These are phyloP conservation scores for Zygosaccharomyces pseudorouxii DNA, from an alignment of 805 yeast species.

Conservation along the genomic window DNA sequence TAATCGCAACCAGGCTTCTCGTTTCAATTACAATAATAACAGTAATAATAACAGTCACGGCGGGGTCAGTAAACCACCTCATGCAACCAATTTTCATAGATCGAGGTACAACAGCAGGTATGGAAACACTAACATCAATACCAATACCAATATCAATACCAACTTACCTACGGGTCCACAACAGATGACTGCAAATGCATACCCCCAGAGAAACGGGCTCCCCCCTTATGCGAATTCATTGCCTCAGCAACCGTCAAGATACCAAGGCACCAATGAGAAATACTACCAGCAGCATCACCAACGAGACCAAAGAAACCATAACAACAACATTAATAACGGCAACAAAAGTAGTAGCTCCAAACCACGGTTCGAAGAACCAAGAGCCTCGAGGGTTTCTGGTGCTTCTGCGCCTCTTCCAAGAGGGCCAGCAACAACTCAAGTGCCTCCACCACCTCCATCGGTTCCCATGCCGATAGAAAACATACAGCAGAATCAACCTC, in stretches of 20 bases:
- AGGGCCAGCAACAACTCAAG: not conserved
- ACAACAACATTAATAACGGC: not conserved
- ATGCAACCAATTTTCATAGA: slow-evolving; percentile 1
- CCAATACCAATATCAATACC: not conserved
- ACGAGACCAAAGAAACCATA: slow-evolving; percentile 2
- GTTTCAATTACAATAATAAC: not conserved
- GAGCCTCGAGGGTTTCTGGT: not conserved
- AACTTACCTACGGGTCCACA: not conserved
- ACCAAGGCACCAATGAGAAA: slow-evolving; percentile 5
- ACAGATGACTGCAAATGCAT: not conserved
- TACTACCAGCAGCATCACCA: slow-evolving; percentile 1
- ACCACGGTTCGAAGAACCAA: not conserved
- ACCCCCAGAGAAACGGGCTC: not conserved
- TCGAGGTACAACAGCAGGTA: slow-evolving; percentile 5
- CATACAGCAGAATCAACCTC: not conserved
- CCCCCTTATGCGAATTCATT: slow-evolving; percentile 5
- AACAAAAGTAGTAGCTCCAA: not conserved
- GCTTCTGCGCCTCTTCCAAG: not conserved
- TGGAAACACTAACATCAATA: not conserved
- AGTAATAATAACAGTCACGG: slow-evolving; percentile 2
- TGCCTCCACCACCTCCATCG: not conserved
- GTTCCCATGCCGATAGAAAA: not conserved
- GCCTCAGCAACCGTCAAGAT: slow-evolving; percentile 9
- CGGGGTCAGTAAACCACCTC: not conserved
- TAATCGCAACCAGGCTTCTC: slow-evolving; percentile 8